Base-by-base conservation (phyloP, 1,284 basidiomycete species). In the Paramarasmius palmivorus region DNA sequence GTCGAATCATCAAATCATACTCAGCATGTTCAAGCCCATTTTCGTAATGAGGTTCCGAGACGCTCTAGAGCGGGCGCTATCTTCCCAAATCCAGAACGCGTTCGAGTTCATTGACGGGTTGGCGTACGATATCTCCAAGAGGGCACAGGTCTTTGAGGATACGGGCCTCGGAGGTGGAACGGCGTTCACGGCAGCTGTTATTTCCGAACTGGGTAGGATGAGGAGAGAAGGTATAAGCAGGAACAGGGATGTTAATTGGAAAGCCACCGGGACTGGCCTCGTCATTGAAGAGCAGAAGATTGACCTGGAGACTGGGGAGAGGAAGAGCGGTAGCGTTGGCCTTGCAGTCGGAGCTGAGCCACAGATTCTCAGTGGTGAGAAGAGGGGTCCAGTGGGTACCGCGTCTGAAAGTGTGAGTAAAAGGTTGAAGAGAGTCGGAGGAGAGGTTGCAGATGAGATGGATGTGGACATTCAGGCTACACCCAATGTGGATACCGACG, bases 281-380 rank as follows among this genome's bases (percentile, higher is more conserved):
- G 69, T 88, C 49, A 76, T 81, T 50, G 77, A 83, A 57, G 75
- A 77, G 40, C 61, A 61, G 2, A 60, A 60, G n/a, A 61, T 52
- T 14, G 55, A 54, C 26, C 45, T 49, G 44, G 62, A 62, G 12
- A 56, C 62, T 14, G 66, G 62, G 2, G 70, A 72, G 5, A 64
- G 62, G 15, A 61, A 63, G 20, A 22, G 25, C 14, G 68, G 67
- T 2, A 69, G 69, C 25, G 69, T 73, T n/a, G 67, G 69, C 50
- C 78, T 88, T 45, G 86, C 86, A 1, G 68, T 88, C 68, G 86
- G 86, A 3, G 83, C 77, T 3, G 85, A 86, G 66, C 86, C 86
- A 36, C 86, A 89, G 71, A 78, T 89, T 36, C 65, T 89, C 32
- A 66, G 76, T 20, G 82, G 83, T 0, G 76, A 83, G 57, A 86